These are phyloP conservation scores for Phlegmacium glaucopus DNA, from an alignment of 768 basidiomycete genomes.

Conservation along the genomic window DNA sequence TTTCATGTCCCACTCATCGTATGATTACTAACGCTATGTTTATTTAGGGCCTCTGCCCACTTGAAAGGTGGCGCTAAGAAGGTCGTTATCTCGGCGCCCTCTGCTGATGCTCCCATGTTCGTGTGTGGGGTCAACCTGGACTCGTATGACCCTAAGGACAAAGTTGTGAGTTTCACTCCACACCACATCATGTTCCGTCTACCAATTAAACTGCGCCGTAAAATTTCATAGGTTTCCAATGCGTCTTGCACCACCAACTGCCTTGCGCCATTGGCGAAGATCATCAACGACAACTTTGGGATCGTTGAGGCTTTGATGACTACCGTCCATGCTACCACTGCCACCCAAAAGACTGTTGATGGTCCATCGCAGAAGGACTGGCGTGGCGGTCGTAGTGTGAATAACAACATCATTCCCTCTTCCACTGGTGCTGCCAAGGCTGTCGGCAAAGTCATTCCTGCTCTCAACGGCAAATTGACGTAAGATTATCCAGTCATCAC, in stretches of 20 bases:
- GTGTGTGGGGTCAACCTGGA: constrained; percentile 96
- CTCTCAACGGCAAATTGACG: constrained; percentile 97
- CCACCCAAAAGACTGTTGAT: constrained; percentile 94
- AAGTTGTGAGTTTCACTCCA: constrained; percentile 55
- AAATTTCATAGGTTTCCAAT: constrained; percentile 75
- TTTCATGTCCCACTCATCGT: neutral
- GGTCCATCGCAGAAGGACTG: constrained; percentile 95
- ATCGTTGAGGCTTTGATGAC: constrained; percentile 98
- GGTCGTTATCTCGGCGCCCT: constrained; percentile 98
- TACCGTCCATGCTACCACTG: constrained; percentile 96
- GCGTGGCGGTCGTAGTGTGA: constrained; percentile 94
- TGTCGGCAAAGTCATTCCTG: constrained; percentile 96
- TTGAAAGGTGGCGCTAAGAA: constrained; percentile 99
- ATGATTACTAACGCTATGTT: constrained; percentile 11
- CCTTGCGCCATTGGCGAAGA: constrained; percentile 97
- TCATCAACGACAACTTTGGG: constrained; percentile 95
- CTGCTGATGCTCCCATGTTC: constrained; percentile 95
- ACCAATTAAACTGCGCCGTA: constrained; percentile 8
- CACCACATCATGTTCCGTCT: neutral
- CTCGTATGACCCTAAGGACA: constrained; percentile 82
- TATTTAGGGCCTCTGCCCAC: constrained; percentile 75
- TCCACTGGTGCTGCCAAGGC: constrained; percentile 99
- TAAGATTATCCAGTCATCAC: constrained; percentile 33
- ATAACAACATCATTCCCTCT: constrained; percentile 98
- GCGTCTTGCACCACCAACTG: constrained; percentile 99